These are phyloP conservation scores for Suillus sp. DNA, from an alignment of 768 basidiomycete species.

Conservation along the genomic window DNA sequence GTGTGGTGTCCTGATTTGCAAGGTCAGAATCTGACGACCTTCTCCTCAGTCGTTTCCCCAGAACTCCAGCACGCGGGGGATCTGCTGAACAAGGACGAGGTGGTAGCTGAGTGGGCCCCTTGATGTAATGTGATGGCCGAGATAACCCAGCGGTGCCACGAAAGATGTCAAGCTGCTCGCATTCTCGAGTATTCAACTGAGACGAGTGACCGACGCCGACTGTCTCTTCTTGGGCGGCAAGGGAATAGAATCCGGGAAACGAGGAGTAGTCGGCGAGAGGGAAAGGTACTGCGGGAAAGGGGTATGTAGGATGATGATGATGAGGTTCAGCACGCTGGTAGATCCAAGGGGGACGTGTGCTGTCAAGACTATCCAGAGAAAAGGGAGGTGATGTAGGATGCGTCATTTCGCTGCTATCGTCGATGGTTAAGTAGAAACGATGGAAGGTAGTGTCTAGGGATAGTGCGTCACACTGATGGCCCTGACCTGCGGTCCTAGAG, in stretches of 20 bases:
- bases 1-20: not conserved
- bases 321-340: not conserved
- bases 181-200: not conserved
- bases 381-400: constrained; percentile 5
- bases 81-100: constrained; percentile 5
- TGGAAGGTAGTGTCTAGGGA: not conserved
- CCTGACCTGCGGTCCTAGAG: not conserved
- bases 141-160: not conserved
- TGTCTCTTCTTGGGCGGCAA: not conserved
- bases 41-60: constrained; percentile 9
- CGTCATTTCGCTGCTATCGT: not conserved
- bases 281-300: not conserved
- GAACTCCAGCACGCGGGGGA: not conserved
- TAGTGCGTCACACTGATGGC: not conserved
- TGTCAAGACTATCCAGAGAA: not conserved
- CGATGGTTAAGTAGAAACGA: not conserved
- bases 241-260: not conserved
- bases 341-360: not conserved
- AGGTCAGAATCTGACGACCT: constrained; percentile 2
- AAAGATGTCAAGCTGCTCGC: not conserved
- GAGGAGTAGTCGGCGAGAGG: not conserved
- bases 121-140: not conserved
- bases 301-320: not conserved
- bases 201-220: not conserved
- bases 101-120: not conserved